Conservation (phyloP, 805 yeast genomes). For the Candida alai region DNA sequence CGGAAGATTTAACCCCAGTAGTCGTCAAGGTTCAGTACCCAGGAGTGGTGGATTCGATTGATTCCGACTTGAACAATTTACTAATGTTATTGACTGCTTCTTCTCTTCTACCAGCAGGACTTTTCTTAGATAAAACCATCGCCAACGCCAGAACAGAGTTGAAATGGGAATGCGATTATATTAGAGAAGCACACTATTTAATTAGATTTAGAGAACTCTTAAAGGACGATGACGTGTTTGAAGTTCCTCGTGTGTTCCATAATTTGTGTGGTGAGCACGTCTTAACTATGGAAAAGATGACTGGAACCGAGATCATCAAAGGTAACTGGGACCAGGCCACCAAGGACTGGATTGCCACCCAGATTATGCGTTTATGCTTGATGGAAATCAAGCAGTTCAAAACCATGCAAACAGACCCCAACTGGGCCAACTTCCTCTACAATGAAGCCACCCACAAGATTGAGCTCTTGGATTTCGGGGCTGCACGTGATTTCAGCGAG, state of each 20-base stretch:
- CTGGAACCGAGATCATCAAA: slow-evolving; percentile 78
- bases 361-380: slow-evolving; percentile 82
- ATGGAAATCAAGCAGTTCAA: slow-evolving; percentile 78
- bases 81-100: slow-evolving; percentile 82
- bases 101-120: slow-evolving; percentile 81
- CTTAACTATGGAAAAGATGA: slow-evolving; percentile 84
- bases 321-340: slow-evolving; percentile 72
- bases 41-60: slow-evolving; percentile 90
- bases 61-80: slow-evolving; percentile 86
- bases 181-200: slow-evolving; percentile 79
- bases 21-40: slow-evolving; percentile 98
- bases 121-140: slow-evolving; percentile 86
- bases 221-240: slow-evolving; percentile 57
- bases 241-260: slow-evolving; percentile 77
- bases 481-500: slow-evolving; percentile 73
- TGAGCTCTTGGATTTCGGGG: slow-evolving; percentile 93
- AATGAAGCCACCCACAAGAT: slow-evolving; percentile 66
- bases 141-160: slow-evolving; percentile 91
- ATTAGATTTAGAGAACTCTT: slow-evolving; percentile 60
- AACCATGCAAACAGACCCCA: slow-evolving; percentile 98
- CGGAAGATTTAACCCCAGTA: slow-evolving; percentile 64
- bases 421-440: slow-evolving; percentile 96
- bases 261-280: slow-evolving; percentile 78
- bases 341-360: slow-evolving; percentile 75
- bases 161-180: slow-evolving; percentile 97